Percentiles rank a stretch among this genome's conserved stretches.
Evolutionary conservation across 164 flowering plant genomes (phyloP).

Genomic region (Aristolochia contorta): DNA sequence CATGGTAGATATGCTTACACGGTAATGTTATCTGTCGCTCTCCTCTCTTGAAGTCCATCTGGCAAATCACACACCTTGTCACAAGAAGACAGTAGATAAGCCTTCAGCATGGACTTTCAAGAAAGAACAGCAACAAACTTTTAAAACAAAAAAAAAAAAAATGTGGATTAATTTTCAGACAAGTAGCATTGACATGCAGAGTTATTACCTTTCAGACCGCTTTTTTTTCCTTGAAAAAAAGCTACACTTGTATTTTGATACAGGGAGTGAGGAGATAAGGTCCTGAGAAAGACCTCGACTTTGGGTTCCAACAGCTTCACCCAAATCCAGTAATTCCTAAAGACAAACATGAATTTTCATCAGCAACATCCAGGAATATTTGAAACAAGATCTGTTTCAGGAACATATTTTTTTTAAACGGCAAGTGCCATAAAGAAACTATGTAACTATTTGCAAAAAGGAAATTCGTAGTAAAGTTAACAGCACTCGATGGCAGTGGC

Average conservation of each 20-base stretch:
- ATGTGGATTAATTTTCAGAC: neutral
- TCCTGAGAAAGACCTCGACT: constrained; percentile 88
- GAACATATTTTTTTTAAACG: too few species aligned
- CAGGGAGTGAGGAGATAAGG: constrained; percentile 58
- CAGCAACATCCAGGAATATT: neutral
- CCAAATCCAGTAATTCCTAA: constrained; percentile 88
- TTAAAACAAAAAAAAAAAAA: neutral
- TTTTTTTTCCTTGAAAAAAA: constrained; percentile 63
- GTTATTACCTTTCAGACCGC: constrained; percentile 53
- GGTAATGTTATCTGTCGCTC: constrained; percentile 68
- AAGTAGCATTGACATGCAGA: neutral
- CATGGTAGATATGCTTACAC: constrained; percentile 81
- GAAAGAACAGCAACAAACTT: neutral
- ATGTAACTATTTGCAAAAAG: too few species aligned
- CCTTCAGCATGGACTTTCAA: neutral
- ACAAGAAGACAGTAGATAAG: neutral
- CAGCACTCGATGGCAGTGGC: too few species aligned
- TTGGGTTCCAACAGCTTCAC: constrained; percentile 90
- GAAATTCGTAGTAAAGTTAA: too few species aligned
- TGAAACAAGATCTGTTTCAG: neutral
- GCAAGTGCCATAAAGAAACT: neutral
- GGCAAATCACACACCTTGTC: constrained; percentile 85
- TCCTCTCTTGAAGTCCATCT: constrained; percentile 80
- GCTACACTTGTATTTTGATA: constrained; percentile 65
- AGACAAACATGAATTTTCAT: constrained; percentile 1